Evolutionary conservation across 2,329 filamentous ascomycete species (phyloP).

Genomic region (Cladobotryum protrusum): DNA sequence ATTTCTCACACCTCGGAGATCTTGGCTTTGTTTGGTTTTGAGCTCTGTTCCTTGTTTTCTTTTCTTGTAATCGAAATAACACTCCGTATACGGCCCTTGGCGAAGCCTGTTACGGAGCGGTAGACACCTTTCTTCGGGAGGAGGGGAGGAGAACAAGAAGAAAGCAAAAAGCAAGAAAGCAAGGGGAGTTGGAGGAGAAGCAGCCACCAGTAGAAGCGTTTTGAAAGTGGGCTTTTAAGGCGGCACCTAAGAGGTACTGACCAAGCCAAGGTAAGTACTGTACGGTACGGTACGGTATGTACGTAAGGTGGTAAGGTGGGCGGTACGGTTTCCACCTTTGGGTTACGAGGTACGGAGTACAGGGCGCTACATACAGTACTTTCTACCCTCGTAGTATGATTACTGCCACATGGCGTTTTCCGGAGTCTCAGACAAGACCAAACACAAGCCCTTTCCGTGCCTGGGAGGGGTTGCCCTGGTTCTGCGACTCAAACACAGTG

Average conservation of each 20-base stretch:
- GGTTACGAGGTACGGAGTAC: neutral
- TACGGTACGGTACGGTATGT: too few relatives aligned
- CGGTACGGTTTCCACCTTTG: neutral
- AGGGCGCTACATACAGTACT: too few relatives aligned
- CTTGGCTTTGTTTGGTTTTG: neutral
- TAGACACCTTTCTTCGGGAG: too few relatives aligned
- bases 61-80: too few relatives aligned
- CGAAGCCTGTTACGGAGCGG: too few relatives aligned
- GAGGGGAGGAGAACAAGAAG: neutral
- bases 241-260: too few relatives aligned
- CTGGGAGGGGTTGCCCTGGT: neutral
- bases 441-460: neutral
- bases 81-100: too few relatives aligned
- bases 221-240: neutral
- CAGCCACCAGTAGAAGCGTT: neutral
- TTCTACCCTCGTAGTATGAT: too few relatives aligned
- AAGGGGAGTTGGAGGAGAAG: neutral
- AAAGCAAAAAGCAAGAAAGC: neutral
- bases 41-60: neutral
- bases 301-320: too few relatives aligned
- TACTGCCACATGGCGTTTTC: slow-evolving; percentile 6
- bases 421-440: slow-evolving; percentile 8
- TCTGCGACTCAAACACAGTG: too few relatives aligned
- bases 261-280: too few relatives aligned
- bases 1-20: neutral